phyloP scores from a whole-genome alignment of 306 rosid species.

The Senna siamea region DNA sequence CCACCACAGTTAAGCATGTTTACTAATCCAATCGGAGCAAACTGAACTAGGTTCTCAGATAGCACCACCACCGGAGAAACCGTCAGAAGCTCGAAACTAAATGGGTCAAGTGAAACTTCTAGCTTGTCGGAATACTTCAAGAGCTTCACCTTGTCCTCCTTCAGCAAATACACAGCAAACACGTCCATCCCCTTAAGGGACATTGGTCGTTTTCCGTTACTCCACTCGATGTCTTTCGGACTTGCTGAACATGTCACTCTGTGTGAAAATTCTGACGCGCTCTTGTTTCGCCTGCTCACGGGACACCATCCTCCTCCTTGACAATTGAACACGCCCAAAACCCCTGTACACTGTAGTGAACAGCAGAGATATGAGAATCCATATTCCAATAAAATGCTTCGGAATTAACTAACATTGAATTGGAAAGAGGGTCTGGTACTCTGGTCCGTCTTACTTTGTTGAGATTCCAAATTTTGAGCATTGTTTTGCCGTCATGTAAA shows the following conservation, averaged over 20 bases:
- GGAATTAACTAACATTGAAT: too few relatives aligned
- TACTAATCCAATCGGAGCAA: slow-evolving; percentile 69
- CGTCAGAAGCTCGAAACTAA: slow-evolving; percentile 62
- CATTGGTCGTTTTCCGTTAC: slow-evolving; percentile 48
- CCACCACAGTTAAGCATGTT: slow-evolving; percentile 81
- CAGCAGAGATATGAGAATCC: too few relatives aligned
- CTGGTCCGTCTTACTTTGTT: slow-evolving; percentile 78
- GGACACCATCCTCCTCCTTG: slow-evolving; percentile 94
- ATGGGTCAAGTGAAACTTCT: slow-evolving; percentile 61
- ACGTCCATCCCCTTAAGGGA: slow-evolving; percentile 47
- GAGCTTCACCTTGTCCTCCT: slow-evolving; percentile 53
- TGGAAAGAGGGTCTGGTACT: too few relatives aligned
- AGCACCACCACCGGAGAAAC: slow-evolving; percentile 56
- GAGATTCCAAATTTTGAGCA: slow-evolving; percentile 89
- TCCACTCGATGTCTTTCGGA: slow-evolving; percentile 72
- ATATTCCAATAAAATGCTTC: too few relatives aligned
- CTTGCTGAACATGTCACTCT: slow-evolving; percentile 46
- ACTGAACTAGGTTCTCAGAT: slow-evolving; percentile 43
- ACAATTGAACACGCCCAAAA: slow-evolving; percentile 71
- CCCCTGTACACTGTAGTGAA: slow-evolving; percentile 65
- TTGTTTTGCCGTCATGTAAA: slow-evolving; percentile 72
- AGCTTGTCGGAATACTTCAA: slow-evolving; percentile 44
- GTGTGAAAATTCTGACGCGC: slow-evolving; percentile 51
- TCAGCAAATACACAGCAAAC: slow-evolving; percentile 57
- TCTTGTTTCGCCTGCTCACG: slow-evolving; percentile 55